phyloP scores from a whole-genome alignment of 2,329 filamentous ascomycete genomes.

The Elsinoe necatrix region DNA sequence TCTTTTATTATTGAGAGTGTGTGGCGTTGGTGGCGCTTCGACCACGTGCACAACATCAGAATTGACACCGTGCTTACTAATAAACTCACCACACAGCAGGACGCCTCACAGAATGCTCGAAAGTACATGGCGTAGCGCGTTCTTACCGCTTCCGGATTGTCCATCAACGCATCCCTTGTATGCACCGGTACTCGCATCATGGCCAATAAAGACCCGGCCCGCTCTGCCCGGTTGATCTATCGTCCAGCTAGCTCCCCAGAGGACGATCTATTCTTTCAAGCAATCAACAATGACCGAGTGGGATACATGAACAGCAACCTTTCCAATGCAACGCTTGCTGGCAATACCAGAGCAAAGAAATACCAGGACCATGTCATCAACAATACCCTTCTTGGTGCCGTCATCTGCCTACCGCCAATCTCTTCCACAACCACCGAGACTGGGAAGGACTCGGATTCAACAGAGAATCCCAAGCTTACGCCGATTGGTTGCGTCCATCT shows the following conservation, averaged over 20 bases:
- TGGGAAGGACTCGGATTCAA: conserved; percentile 9
- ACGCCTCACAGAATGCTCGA: background rate
- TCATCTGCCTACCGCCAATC: conserved; percentile 31
- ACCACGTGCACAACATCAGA: too few relatives aligned
- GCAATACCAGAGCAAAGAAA: background rate
- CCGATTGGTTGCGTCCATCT: conserved; percentile 30
- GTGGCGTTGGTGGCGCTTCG: background rate
- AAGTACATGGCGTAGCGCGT: background rate
- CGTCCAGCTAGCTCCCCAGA: conserved; percentile 28
- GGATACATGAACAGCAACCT: conserved; percentile 7
- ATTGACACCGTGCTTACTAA: background rate
- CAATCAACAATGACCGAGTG: conserved; percentile 6
- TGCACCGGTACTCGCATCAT: background rate
- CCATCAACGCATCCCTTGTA: background rate
- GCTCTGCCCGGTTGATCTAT: conserved; percentile 28
- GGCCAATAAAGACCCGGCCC: background rate
- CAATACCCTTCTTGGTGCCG: conserved; percentile 27
- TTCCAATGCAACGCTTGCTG: background rate
- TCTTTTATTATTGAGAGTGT: too few relatives aligned
- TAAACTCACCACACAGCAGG: background rate
- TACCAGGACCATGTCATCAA: background rate
- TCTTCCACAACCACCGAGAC: background rate
- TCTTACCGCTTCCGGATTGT: background rate
- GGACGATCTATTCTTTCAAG: conserved; percentile 25
- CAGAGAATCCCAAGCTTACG: conserved; percentile 16